Evolutionary conservation across 129 eudicot genomes (phyloP).

Genomic region (Chrysanthemum makinoi): DNA sequence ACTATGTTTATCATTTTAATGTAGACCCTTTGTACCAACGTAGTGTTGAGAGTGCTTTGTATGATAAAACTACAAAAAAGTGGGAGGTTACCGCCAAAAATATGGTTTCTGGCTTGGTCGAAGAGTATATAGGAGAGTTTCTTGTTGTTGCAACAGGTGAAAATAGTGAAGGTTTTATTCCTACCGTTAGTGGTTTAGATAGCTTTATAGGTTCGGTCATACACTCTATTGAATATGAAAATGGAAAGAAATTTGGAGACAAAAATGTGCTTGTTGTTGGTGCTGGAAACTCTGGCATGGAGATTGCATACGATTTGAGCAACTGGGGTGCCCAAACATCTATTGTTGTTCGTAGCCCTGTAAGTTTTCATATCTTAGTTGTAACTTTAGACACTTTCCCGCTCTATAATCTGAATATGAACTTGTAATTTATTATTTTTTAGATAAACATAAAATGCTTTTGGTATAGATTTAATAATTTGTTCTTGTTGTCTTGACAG

Average conservation of each 20-base stretch:
- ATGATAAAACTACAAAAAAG: conserved; percentile 22
- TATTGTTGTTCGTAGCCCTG: conserved; percentile 53
- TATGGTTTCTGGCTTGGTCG: conserved; percentile 1
- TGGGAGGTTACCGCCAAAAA: conserved; percentile 41
- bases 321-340: conserved; percentile 53
- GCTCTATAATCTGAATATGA: too few relatives aligned
- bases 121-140: conserved; percentile 39
- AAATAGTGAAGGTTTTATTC: conserved; percentile 45
- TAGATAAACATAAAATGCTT: background rate
- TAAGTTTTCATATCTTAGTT: conserved; percentile 15
- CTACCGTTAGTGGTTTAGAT: conserved; percentile 41
- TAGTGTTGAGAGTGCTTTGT: conserved; percentile 36
- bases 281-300: conserved; percentile 71
- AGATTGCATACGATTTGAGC: conserved; percentile 56
- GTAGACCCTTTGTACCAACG: conserved; percentile 37
- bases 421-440: too few relatives aligned
- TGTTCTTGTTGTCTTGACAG: conserved; percentile 15
- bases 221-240: conserved; percentile 47
- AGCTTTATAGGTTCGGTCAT: conserved; percentile 36
- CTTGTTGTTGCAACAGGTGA: conserved; percentile 72
- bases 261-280: conserved; percentile 66
- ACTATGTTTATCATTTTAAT: conserved; percentile 29
- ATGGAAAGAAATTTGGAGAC: conserved; percentile 34
- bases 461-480: background rate
- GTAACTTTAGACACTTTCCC: too few relatives aligned